A percentile compares a stretch with the other conserved stretches of the same genome.
phyloP scores from a whole-genome alignment of 352 stramenopile species.

The Pythium sp. region DNA sequence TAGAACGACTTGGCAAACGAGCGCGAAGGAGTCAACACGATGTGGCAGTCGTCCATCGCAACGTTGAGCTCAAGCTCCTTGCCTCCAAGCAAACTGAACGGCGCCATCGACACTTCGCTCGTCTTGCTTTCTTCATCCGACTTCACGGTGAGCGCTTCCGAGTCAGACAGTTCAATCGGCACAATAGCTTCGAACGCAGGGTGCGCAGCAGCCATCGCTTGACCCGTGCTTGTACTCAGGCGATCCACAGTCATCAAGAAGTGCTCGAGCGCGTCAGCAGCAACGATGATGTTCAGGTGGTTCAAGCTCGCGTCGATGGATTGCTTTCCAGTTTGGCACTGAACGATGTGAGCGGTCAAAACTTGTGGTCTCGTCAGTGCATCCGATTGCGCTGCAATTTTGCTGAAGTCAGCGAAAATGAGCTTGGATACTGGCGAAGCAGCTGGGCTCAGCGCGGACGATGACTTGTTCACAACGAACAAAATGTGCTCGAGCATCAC shows the following conservation, averaged over 20 bases:
- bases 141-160: conserved; percentile 25
- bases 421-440: conserved; percentile 44
- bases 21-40: conserved; percentile 41
- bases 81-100: conserved; percentile 55
- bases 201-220: conserved; percentile 44
- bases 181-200: conserved; percentile 26
- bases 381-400: conserved; percentile 24
- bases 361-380: conserved; percentile 36
- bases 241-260: conserved; percentile 69
- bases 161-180: conserved; percentile 15
- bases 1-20: conserved; percentile 56
- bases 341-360: conserved; percentile 37
- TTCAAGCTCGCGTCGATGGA: conserved; percentile 39
- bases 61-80: conserved; percentile 53
- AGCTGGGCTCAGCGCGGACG: conserved; percentile 27
- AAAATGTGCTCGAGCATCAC: conserved; percentile 44
- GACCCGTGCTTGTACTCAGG: conserved; percentile 44
- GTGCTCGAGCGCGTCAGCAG: conserved; percentile 45
- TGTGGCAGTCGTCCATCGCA: conserved; percentile 53
- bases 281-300: conserved; percentile 45
- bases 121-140: conserved; percentile 30
- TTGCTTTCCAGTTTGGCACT: conserved; percentile 48
- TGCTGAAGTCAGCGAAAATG: conserved; percentile 56
- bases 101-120: conserved; percentile 53
- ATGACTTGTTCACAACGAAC: conserved; percentile 46